phyloP scores from a whole-genome alignment of 306 rosid species.

The Inga laurina region DNA sequence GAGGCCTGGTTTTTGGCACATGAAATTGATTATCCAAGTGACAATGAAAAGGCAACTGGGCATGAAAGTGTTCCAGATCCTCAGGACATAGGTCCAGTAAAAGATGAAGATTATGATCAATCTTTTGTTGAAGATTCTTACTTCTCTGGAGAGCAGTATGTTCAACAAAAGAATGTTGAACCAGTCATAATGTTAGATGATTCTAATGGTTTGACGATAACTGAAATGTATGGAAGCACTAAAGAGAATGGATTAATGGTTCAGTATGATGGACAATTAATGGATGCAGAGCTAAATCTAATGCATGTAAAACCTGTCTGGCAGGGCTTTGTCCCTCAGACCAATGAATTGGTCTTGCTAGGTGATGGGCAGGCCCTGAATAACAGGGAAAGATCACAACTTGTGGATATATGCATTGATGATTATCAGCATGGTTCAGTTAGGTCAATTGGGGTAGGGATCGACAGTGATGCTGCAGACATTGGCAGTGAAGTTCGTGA shows the following conservation, averaged over 20 bases:
- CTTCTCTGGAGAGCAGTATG: conserved; percentile 88
- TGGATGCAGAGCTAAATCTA: conserved; percentile 82
- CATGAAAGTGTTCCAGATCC: conserved; percentile 87
- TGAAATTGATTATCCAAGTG: conserved; percentile 98
- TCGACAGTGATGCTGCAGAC: conserved; percentile 88
- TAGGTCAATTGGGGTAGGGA: conserved; percentile 98
- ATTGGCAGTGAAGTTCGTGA: conserved; percentile 88
- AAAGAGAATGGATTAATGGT: conserved; percentile 70
- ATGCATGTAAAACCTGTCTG: conserved; percentile 92
- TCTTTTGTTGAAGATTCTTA: conserved; percentile 95
- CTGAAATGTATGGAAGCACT: conserved; percentile 71
- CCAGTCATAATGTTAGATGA: conserved; percentile 66
- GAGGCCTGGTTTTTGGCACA: conserved; percentile 99
- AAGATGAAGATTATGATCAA: conserved; percentile 94
- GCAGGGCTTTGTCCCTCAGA: conserved; percentile 94
- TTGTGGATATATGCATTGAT: conserved; percentile 71
- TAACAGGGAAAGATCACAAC: conserved; percentile 59
- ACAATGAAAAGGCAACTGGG: conserved; percentile 90
- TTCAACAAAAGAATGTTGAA: conserved; percentile 71
- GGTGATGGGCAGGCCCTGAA: conserved; percentile 69
- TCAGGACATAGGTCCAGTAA: conserved; percentile 72
- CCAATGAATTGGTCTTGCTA: conserved; percentile 72
- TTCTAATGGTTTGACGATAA: conserved; percentile 65
- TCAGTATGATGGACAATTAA: conserved; percentile 89
- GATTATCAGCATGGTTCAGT: conserved; percentile 90